Base-by-base conservation (phyloP, 116 monocot genomes). In the Trichopus zeylanicus region DNA sequence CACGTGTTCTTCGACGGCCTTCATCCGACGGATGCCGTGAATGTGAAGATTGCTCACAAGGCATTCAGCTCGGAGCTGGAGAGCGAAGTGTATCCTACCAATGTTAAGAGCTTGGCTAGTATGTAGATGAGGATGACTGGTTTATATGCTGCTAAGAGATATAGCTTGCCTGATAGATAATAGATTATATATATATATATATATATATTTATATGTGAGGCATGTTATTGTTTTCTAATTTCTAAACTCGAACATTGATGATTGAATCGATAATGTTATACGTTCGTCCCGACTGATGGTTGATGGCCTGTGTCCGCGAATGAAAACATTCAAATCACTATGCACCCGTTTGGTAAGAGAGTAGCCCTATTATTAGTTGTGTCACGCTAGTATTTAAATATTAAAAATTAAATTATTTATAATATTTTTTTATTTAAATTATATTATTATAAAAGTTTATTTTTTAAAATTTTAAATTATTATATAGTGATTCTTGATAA, bases 1-100 rank as follows among this genome's bases (percentile, higher is more conserved):
- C 58, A 74, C 26, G 74, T 80, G 7, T 85, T 70, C 77, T 85
- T 85, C 34, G 85, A 85, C 28, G 85, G 85, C 19, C 77, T 85
- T 26, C 85, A 85, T 66, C 80, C 81, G 0, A 85, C 85, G 0
- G 85, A 85, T 26, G 85, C 77, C 9, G 81, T 85, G 3, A 81
- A 85, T 31, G 31, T 34, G 19, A 68, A 27, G 74, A 64, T 85
- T 8, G 80, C 74, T 19, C 67, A 59, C 22, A 85, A 76, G 57
- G 85, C 80, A 5, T 85, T 71, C 20, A 42, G 28, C 31, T 74
- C 75, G 2, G 24, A 57, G 7, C 27, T 56, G 5, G 24, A 51
- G 26, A 52, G 39, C 4, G 73, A 81, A 35, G 85, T 63, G 22
- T 85, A 77, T 63, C 85, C 85, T n/a, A 62, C 66, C 16, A 80